phyloP scores from a whole-genome alignment of 306 rosid species.

The Sesbania bispinosa region DNA sequence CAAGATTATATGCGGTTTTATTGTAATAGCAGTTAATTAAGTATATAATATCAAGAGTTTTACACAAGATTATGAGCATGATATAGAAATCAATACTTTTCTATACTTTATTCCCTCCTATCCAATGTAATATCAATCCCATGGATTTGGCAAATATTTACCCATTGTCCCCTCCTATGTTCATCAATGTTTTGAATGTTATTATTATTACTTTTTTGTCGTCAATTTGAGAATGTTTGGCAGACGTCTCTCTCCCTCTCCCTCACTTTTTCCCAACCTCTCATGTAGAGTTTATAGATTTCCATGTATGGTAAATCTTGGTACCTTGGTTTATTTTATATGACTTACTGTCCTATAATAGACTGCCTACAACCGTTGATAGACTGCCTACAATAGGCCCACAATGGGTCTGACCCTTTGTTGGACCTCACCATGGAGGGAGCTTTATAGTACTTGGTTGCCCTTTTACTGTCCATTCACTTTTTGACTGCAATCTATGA shows the following conservation, averaged over 20 bases:
- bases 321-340: not conserved
- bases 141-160: slow-evolving; percentile 5
- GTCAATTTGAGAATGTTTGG: not conserved
- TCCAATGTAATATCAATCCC: not conserved
- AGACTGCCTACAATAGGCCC: no score
- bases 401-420: no score
- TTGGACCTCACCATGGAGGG: no score
- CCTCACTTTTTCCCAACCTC: not conserved
- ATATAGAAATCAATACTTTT: not conserved
- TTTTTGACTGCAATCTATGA: not conserved
- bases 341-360: no score
- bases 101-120: not conserved
- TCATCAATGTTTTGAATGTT: no score
- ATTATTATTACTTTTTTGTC: not conserved
- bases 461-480: not conserved
- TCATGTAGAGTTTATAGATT: slow-evolving; percentile 1
- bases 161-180: not conserved
- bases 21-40: not conserved
- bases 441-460: no score
- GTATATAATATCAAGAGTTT: no score
- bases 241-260: not conserved
- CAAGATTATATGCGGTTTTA: not conserved
- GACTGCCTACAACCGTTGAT: no score
- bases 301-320: no score
- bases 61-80: not conserved